Evolutionary conservation across 768 basidiomycete genomes (phyloP).

Genomic region (Phanerochaete sordida): DNA sequence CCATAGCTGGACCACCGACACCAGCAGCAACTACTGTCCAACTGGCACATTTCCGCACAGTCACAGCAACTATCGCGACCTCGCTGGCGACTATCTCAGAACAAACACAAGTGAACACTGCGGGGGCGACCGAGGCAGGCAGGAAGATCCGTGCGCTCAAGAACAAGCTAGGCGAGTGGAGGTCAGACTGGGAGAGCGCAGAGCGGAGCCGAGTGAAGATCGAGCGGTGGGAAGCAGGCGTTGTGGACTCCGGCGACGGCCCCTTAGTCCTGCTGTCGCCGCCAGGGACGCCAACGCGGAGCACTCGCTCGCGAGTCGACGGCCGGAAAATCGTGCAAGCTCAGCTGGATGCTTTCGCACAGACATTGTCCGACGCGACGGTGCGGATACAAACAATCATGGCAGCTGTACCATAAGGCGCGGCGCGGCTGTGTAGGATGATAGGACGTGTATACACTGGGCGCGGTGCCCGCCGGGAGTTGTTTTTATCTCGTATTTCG

Average conservation of each 20-base stretch:
- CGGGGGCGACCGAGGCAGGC: slow-evolving; percentile 80
- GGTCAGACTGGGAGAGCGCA: slow-evolving; percentile 80
- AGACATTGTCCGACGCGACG: slow-evolving; percentile 67
- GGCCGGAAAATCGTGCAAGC: slow-evolving; percentile 74
- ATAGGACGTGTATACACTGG: background rate
- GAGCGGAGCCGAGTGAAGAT: slow-evolving; percentile 74
- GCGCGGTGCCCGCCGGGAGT: background rate
- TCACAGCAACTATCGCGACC: slow-evolving; percentile 70
- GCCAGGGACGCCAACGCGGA: slow-evolving; percentile 16
- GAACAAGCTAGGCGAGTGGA: slow-evolving; percentile 79
- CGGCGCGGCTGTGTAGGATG: background rate
- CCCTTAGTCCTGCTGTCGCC: slow-evolving; percentile 18
- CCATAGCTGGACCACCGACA: slow-evolving; percentile 48
- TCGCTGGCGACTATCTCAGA: slow-evolving; percentile 79
- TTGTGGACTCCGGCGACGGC: slow-evolving; percentile 35
- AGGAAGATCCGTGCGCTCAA: slow-evolving; percentile 83
- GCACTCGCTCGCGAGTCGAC: slow-evolving; percentile 42
- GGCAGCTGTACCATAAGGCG: slow-evolving; percentile 48
- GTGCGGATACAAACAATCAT: slow-evolving; percentile 79
- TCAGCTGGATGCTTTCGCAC: slow-evolving; percentile 73
- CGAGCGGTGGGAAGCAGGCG: slow-evolving; percentile 76
- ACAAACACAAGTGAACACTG: slow-evolving; percentile 85
- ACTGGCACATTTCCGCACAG: slow-evolving; percentile 65
- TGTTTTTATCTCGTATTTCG: background rate
- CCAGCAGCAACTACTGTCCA: slow-evolving; percentile 60